Conservation (phyloP, 164 flowering plant species). For the Malania oleifera region DNA sequence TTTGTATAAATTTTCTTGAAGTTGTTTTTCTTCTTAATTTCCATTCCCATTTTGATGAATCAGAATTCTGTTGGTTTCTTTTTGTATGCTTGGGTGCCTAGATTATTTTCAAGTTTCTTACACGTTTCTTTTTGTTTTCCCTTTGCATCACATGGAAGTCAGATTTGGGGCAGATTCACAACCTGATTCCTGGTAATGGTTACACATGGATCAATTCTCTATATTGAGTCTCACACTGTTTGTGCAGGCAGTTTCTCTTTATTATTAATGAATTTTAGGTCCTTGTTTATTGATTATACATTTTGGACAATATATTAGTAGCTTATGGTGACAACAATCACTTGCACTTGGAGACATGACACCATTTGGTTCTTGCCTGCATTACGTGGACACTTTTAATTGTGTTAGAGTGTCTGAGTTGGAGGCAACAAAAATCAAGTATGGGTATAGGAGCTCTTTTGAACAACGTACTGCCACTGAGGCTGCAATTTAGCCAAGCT, state of each 20-base stretch:
- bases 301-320: no score
- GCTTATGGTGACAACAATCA: no score
- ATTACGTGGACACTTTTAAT: no score
- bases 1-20: background rate
- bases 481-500: no score
- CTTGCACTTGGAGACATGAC: no score
- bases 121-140: conserved; percentile 14
- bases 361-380: no score
- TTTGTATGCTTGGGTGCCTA: background rate
- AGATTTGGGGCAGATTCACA: conserved; percentile 64
- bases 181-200: conserved; percentile 75
- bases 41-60: background rate
- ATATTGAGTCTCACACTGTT: background rate
- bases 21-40: background rate
- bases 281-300: background rate
- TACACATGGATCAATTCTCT: conserved; percentile 1
- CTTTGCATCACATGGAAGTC: conserved; percentile 58
- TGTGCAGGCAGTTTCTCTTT: background rate
- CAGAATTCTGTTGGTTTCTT: background rate
- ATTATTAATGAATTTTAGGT: background rate
- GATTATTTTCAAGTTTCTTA: conserved; percentile 11
- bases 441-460: no score
- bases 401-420: no score
- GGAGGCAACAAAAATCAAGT: no score
- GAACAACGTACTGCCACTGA: no score